Conservation (phyloP, 148 eudicot species). For the Diospyros lotus region DNA sequence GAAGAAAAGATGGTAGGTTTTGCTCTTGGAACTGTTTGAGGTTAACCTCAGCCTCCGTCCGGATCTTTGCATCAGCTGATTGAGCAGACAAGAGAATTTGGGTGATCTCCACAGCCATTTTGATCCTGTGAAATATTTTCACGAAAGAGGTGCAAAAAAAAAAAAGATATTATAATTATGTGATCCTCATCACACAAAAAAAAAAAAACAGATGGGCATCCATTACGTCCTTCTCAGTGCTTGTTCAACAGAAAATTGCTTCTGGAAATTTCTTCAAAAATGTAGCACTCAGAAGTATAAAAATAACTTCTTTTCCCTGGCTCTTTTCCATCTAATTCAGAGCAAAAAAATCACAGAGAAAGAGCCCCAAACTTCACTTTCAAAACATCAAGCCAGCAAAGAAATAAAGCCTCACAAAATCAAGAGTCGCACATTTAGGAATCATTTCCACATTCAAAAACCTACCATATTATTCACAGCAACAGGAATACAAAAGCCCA, state of each 20-base stretch:
- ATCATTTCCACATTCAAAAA: background rate
- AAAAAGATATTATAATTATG: background rate
- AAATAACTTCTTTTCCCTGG: background rate
- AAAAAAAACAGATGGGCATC: too few relatives aligned
- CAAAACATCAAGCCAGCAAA: background rate
- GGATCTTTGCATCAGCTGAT: constrained; percentile 45
- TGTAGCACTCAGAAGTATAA: background rate
- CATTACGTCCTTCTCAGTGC: background rate
- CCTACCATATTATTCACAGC: too few relatives aligned
- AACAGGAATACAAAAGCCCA: too few relatives aligned
- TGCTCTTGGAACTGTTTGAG: constrained; percentile 65
- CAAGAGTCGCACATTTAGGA: too few relatives aligned
- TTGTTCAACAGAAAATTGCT: background rate
- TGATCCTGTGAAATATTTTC: background rate
- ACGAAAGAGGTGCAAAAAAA: background rate
- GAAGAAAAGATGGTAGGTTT: constrained; percentile 38
- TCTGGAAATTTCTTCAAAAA: background rate
- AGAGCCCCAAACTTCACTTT: background rate
- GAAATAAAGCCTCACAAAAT: background rate
- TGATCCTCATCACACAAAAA: too few relatives aligned
- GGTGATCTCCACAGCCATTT: constrained; percentile 63
- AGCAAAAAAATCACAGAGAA: background rate
- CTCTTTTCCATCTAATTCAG: background rate
- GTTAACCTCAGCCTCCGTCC: constrained; percentile 52
- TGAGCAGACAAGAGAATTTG: constrained; percentile 53